A percentile compares a stretch with the other conserved stretches of the same genome.
Conservation (phyloP, 2,329 filamentous ascomycete species). For the Aotearoamyces nothofagi region DNA sequence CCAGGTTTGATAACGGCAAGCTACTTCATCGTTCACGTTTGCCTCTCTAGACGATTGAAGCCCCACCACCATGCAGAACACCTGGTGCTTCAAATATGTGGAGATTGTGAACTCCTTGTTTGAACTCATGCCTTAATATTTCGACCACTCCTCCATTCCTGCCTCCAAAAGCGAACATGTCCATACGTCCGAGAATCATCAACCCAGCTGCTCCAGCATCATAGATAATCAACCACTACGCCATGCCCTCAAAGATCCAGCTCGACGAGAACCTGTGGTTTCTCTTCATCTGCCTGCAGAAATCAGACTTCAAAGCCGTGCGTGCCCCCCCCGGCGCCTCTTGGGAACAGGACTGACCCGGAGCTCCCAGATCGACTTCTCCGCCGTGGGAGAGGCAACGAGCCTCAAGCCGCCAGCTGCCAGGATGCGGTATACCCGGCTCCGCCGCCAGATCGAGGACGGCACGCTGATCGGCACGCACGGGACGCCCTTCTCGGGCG, state of each 20-base stretch:
- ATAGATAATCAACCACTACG: too few relatives aligned
- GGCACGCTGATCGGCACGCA: slow-evolving; percentile 14
- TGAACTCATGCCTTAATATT: not conserved
- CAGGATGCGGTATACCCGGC: slow-evolving; percentile 23
- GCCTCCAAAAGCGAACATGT: too few relatives aligned
- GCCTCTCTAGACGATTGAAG: too few relatives aligned
- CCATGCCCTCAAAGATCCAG: slow-evolving; percentile 23
- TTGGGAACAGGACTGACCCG: too few relatives aligned
- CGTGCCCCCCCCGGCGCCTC: slow-evolving; percentile 10
- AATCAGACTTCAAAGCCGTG: slow-evolving; percentile 23
- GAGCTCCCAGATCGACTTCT: slow-evolving; percentile 23
- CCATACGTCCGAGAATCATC: too few relatives aligned
- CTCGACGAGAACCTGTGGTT: slow-evolving; percentile 25
- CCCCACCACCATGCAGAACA: too few relatives aligned
- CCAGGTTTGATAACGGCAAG: too few relatives aligned
- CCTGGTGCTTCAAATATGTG: too few relatives aligned
- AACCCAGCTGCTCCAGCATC: too few relatives aligned
- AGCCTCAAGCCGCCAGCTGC: slow-evolving; percentile 22
- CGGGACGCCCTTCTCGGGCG: slow-evolving; percentile 8
- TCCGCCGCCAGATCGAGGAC: slow-evolving; percentile 17
- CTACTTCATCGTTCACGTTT: too few relatives aligned
- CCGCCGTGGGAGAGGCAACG: slow-evolving; percentile 18
- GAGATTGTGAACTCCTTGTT: too few relatives aligned
- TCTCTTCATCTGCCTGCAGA: slow-evolving; percentile 25
- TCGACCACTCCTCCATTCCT: not conserved